Base-by-base conservation (phyloP, 202 grass and related monocot genomes). In the Bolboschoenoplectus hybrid region DNA sequence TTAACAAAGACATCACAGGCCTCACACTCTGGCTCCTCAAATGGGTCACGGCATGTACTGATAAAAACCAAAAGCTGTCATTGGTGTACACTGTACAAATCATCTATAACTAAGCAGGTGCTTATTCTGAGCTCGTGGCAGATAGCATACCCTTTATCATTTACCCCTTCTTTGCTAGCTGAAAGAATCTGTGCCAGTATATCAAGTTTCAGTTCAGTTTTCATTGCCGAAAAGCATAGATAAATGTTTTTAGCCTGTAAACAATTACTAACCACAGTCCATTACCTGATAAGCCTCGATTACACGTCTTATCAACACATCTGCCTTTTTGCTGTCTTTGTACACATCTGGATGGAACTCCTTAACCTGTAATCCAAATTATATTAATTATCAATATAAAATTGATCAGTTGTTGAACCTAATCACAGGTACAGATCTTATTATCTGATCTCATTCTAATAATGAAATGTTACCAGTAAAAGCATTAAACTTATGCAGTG, bases 21-120 rank as follows among this genome's bases (percentile, higher is more conserved):
- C 89, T 92, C 96, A 89, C 96, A 98, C 64, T 98, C 96, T 71
- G 96, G 93, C 68, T 98, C 85, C 67, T 98, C 93, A 84, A 98
- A 98, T 57, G 93, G 93, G 64, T 95, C 93, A 78, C 87, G 41
- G 66, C 88, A 87, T 49, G 84, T 85, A 90, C 91, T 98, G 82
- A 78, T 71, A 68, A 84, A 65, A 47, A 67, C 49, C 19, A 84
- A 40, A 52, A 84, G 50, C n/a, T 40, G 65, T 52, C 45, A 83
- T 83, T 68, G 45, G 11, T 36, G 35, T 4, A 13, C 3, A 16
- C 5, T 39, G 77, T 60, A 82, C 16, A 63, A 7, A 82, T 82
- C 60, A 82, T 63, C 13, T 1, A 51, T 49, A 63, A 49, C 80
- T 64, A 83, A 82, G 2, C 11, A 51, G 81, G 11, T 66, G 36